Evolutionary conservation across 108 stramenopile species (phyloP), one percentile per base, ranked within the genome.

Genomic region (Cyclotella sp.): DNA sequence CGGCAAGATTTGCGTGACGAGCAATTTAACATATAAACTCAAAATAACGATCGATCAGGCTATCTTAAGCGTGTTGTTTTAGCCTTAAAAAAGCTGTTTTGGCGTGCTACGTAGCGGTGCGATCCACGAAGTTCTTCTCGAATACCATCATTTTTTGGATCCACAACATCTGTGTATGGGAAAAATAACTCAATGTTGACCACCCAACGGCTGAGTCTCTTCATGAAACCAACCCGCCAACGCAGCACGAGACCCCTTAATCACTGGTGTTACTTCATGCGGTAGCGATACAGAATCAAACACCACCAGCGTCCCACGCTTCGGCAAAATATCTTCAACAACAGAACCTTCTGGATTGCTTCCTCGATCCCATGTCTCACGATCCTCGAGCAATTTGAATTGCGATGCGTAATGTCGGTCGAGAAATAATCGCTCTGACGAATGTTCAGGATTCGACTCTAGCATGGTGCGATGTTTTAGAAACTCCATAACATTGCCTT

Each of bases 191-290:
- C 6, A 34, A 5, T 34, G 5, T 47, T 66, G 10, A 44, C 65
- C 65, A 1, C 65, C 65, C 7, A 81, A 62, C 26, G 49, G 46
- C 64, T 86, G 85, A 10, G 78, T 83, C 42, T 81, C 75, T 65
- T 87, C 86, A 58, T 87, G 83, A 59, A 87, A 87, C 86, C 86
- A 87, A 19, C 86, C 86, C 40, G 85, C 76, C 69, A 76, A 51
- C 7, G 86, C 86, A 19, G 75, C 40, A 22, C 79, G 30, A 44
- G 27, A 39, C 19, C 83, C 83, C 13, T 22, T 3, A 39, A 71
- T 66, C 28, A 87, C 78, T 9, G 43, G 47, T 28, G 58, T 47
- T 10, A 88, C 87, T 59, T 81, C 73, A 65, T 88, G 87, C 15
- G 87, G 87, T 21, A 85, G 24, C 14, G 62, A 44, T n/a, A 88